A percentile compares a stretch with the other conserved stretches of the same genome.
These are phyloP conservation scores for Nadsonia commutata DNA, from an alignment of 1,139 yeast genomes.

Conservation along the genomic window DNA sequence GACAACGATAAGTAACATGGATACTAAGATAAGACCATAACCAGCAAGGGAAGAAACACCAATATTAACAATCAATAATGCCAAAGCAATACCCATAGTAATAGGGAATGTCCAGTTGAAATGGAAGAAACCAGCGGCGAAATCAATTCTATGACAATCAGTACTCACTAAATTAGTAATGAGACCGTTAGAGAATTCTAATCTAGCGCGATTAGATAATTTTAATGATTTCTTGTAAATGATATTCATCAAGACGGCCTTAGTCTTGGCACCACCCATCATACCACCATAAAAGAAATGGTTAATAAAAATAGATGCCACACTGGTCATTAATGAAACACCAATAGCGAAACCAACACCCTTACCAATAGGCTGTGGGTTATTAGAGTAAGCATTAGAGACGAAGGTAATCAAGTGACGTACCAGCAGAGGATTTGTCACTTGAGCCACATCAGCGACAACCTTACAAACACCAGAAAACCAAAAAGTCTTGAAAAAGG, in stretches of 20 bases:
- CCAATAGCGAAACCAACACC: constrained; percentile 56
- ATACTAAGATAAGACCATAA: constrained; percentile 29
- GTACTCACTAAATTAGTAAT: constrained; percentile 66
- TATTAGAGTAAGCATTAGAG: constrained; percentile 8
- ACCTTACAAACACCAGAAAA: constrained; percentile 30
- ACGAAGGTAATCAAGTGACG: constrained; percentile 39
- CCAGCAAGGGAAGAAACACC: constrained; percentile 67
- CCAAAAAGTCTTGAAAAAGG: constrained; percentile 40
- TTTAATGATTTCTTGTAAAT: constrained; percentile 50
- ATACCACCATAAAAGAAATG: constrained; percentile 49
- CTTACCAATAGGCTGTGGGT: constrained; percentile 21
- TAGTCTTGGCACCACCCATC: constrained; percentile 53
- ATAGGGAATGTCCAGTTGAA: constrained; percentile 48
- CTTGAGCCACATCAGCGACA: constrained; percentile 35
- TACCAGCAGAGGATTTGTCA: constrained; percentile 36
- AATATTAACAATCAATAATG: constrained; percentile 48
- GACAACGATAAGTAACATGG: constrained; percentile 17
- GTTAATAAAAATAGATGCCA: constrained; percentile 40
- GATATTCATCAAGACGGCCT: constrained; percentile 52
- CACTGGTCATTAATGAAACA: constrained; percentile 30
- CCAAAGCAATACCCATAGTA: constrained; percentile 50
- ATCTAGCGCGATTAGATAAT: constrained; percentile 45
- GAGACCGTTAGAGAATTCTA: constrained; percentile 47
- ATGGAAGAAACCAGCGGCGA: constrained; percentile 60
- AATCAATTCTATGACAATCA: constrained; percentile 66